Percentiles rank a stretch among this genome's conserved stretches.
Conservation (phyloP, 1,284 basidiomycete species). For the Anthracocystis panici-leucophaei region DNA sequence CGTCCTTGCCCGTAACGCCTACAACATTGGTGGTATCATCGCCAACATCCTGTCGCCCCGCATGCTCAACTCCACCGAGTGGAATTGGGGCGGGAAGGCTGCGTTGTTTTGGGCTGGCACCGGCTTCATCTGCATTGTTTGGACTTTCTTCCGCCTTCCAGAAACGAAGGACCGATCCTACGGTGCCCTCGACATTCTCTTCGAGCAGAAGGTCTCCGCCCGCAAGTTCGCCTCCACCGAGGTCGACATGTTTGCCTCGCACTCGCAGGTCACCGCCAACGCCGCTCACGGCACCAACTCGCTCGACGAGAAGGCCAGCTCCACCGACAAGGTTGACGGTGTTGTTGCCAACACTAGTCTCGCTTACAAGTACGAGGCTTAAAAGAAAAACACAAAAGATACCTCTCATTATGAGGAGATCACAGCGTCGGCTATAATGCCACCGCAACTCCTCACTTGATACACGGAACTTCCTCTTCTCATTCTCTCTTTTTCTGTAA, state of each 20-base stretch:
- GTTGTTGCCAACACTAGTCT: constrained; percentile 41
- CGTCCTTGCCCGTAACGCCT: constrained; percentile 72
- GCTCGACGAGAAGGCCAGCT: constrained; percentile 31
- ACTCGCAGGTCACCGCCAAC: constrained; percentile 18
- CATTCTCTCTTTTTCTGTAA: neutral
- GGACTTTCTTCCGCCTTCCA: constrained; percentile 68
- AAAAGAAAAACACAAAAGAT: constrained; percentile 5
- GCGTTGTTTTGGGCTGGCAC: constrained; percentile 71
- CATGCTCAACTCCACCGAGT: constrained; percentile 70
- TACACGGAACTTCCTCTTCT: neutral
- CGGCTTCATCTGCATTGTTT: constrained; percentile 70
- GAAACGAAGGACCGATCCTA: constrained; percentile 71
- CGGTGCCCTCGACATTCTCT: constrained; percentile 71
- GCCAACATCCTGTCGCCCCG: constrained; percentile 72
- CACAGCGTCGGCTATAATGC: neutral
- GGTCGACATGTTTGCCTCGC: constrained; percentile 61
- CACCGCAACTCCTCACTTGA: neutral
- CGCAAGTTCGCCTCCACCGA: constrained; percentile 69
- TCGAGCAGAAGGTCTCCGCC: constrained; percentile 67
- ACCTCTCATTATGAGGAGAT: neutral
- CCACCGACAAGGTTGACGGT: constrained; percentile 37
- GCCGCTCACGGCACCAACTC: constrained; percentile 9
- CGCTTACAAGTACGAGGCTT: constrained; percentile 45
- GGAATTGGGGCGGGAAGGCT: constrained; percentile 71
- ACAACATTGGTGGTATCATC: constrained; percentile 68